Base-by-base conservation (phyloP, 2,329 filamentous ascomycete species). In the Berkeleyomyces rouxiae region DNA sequence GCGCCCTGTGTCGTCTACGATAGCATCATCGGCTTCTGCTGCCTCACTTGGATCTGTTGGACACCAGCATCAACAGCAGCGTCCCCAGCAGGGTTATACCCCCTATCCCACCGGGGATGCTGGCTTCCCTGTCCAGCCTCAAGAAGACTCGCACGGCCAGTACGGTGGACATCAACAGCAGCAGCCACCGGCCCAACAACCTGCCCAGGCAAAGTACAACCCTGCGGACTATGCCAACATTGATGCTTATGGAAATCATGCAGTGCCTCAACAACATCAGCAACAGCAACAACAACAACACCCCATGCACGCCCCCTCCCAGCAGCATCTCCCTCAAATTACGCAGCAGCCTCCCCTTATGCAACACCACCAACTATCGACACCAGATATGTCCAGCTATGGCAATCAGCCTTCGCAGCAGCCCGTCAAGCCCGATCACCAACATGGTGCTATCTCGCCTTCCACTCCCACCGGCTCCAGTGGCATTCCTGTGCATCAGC, bases 191-290 rank as follows among this genome's bases (percentile, higher is more conserved):
- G 66, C 61, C 33, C 66, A 70, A 13, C 71, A 72, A 42, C 73
- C 75, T 13, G 74, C 79, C 66, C 82, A 85, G 67, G 77, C 83
- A 47, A 83, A 82, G 67, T 93, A 93, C 71, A 88, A 93, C 70
- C 88, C 88, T 37, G 83, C 82, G 33, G 85, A 86, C 66, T 93
- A 91, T 71, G 86, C 85, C 64, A 82, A 79, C 69, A 79, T 83
- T 67, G 79, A 76, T 68, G 77, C 58, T 36, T 70, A 70, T 36
- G 68, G 72, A 61, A 83, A 79, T 67, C 74, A 72, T 16, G 71
- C 73, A 66, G 67, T 69, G 10, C 69, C 69, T 9, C 75, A 77
- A 63, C 73, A 69, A 36, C 73, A 74, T 60, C 70, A 69, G 64
- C 71, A 73, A 60, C 69, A 68, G 33, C 71, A 73, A 59, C 69